Base-by-base conservation (phyloP, 108 stramenopile genomes). In the Cyclotella choctawhatcheeana region DNA sequence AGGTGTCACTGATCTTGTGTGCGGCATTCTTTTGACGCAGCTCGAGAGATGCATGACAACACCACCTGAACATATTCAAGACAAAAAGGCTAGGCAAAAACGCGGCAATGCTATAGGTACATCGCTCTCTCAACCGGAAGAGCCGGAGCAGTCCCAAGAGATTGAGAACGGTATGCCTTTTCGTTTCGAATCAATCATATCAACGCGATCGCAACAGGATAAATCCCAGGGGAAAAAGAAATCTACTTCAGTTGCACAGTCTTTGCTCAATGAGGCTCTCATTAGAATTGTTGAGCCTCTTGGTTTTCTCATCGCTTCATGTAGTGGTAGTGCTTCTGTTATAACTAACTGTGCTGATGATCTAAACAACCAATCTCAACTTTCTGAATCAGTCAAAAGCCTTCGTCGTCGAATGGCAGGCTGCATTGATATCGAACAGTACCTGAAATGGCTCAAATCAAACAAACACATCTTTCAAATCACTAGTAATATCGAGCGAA, bases 251-350 rank as follows among this genome's bases (percentile, higher is more conserved):
- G 34, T 69, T n/a, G 78, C 72, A 7, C 74, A 74, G 21, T 34
- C 69, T 30, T 48, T 80, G 27, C 58, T 80, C 48, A 54, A 55
- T n/a, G 69, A 80, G 26, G 79, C 79, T 25, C 25, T 70, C 58
- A 22, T 44, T 50, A 67, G 79, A 24, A 80, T 76, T 26, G 47
- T 64, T 29, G 79, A 80, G 69, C 79, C 79, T 16, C 30, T 80
- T 34, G 44, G 65, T 35, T 64, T 48, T 37, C 79, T 80, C 31
- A 44, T 80, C 16, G 79, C 74, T 13, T 80, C 74, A 2, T 76
- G 67, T 25, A 31, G 34, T 20, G 40, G 59, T 32, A 44, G 27
- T 7, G 65, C 52, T 43, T 56, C 35, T 34, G 54, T 62, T 16
- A 27, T 30, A 20, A 59, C 1, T n/a, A n/a, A n/a, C n/a, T n/a